Base-by-base conservation (phyloP, 345 rosid genomes). In the Linum lewisii region DNA sequence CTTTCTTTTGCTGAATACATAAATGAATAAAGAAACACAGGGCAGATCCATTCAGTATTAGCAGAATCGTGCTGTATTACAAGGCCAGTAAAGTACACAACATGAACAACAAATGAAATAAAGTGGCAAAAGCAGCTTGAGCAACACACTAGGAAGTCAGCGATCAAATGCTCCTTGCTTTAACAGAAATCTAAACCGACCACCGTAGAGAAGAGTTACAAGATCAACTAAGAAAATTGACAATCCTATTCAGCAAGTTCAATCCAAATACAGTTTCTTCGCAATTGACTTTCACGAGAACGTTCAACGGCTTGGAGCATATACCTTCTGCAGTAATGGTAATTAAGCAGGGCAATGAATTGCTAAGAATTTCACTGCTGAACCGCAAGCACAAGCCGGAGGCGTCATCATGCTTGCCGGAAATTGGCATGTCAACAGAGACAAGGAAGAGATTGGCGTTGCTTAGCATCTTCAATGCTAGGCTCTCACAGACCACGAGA, bases 221-320 rank as follows among this genome's bases (percentile, higher is more conserved):
- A 75, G 45, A 65, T 89, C 94, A 55, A 59, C 81, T 65, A 81
- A 71, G 56, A 66, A 87, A 83, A 69, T 77, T 85, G 53, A 84
- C 88, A 21, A 85, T 76, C 72, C 88, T 82, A 72, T 89, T 89
- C 77, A 93, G 74, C 53, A 89, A 68, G 71, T 93, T 93, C 60
- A 86, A 70, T 68, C 95, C 99, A 62, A 93, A 89, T 20, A 93
- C 90, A 0, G 97, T 88, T 73, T 93, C 97, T 75, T 93, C 88
- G 54, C 97, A 89, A 63, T 93, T 93, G 69, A 89, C 80, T 80
- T 93, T 89, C 3, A 83, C 67, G 7, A 70, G 71, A 53, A 82
- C 38, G 24, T 78, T 77, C 64, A 93, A 66, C 51, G 80, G 86
- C 58, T 89, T 85, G 0, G 72, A 75, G 81, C 93, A 85, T 75